Conservation (phyloP, 768 basidiomycete genomes). For the Scleroderma bovista region DNA sequence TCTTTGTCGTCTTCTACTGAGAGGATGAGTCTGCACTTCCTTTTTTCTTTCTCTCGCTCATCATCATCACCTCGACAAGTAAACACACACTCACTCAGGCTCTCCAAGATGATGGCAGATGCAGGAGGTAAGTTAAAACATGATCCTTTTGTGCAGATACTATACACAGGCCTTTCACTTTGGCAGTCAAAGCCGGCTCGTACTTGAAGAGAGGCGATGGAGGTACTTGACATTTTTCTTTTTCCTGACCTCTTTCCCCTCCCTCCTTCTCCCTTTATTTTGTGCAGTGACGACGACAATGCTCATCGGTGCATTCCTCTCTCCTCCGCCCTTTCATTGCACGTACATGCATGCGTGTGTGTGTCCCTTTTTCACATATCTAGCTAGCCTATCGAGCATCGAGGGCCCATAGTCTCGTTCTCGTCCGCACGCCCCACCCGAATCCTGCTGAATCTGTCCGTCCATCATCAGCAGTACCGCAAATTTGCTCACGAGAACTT, state of each 20-base stretch:
- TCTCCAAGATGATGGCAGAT: too few species aligned
- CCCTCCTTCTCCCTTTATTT: constrained; percentile 34
- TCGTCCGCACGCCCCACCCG: neutral
- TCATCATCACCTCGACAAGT: constrained; percentile 9
- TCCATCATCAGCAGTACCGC: constrained; percentile 29
- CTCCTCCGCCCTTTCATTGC: constrained; percentile 26
- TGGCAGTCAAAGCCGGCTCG: constrained; percentile 24
- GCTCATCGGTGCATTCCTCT: neutral
- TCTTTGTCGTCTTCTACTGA: too few species aligned
- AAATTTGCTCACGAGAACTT: constrained; percentile 47
- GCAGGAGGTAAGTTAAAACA: constrained; percentile 52
- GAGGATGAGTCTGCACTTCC: constrained; percentile 24
- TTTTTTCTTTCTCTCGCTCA: neutral
- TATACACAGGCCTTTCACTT: too few species aligned
- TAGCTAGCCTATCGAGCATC: constrained; percentile 45
- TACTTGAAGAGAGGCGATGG: constrained; percentile 27
- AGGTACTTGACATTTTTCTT: constrained; percentile 33
- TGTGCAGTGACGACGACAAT: neutral
- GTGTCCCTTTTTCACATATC: constrained; percentile 38
- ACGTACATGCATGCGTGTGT: too few species aligned
- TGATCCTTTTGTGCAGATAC: too few species aligned
- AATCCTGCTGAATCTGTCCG: constrained; percentile 25
- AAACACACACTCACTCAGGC: too few species aligned
- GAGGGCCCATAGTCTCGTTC: constrained; percentile 10
- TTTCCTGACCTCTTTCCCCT: constrained; percentile 27